A percentile compares a stretch with the other conserved stretches of the same genome.
phyloP scores from a whole-genome alignment of 1,139 yeast species.

The Kodamaea suecica region DNA sequence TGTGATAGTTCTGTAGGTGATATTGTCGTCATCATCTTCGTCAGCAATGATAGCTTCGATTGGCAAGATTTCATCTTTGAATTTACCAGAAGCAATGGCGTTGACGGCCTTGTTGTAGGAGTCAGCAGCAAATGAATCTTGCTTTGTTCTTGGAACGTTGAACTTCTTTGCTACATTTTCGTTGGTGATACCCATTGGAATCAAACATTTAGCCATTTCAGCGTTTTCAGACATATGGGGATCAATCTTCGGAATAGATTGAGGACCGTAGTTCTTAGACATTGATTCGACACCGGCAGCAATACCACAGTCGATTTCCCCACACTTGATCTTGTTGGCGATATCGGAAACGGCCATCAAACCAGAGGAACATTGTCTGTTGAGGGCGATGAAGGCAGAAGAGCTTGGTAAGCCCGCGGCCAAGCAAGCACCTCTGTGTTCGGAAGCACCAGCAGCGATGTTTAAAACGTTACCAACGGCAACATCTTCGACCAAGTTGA shows the following conservation, averaged over 20 bases:
- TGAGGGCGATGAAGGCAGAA: constrained; percentile 75
- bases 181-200: constrained; percentile 92
- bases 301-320: constrained; percentile 87
- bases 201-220: constrained; percentile 61
- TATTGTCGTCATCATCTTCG: constrained; percentile 49
- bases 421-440: constrained; percentile 75
- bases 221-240: constrained; percentile 36
- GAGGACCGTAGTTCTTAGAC: constrained; percentile 80
- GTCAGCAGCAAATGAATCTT: constrained; percentile 82
- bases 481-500: constrained; percentile 70
- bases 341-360: constrained; percentile 85
- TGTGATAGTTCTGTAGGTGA: constrained; percentile 36
- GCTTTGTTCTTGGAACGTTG: constrained; percentile 62
- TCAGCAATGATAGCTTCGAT: constrained; percentile 53
- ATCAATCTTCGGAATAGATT: constrained; percentile 63
- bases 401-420: constrained; percentile 51
- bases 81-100: constrained; percentile 69
- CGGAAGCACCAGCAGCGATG: constrained; percentile 89
- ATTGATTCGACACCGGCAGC: constrained; percentile 94
- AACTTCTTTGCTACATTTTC: constrained; percentile 71
- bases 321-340: constrained; percentile 81
- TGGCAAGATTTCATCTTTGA: constrained; percentile 84
- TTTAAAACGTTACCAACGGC: constrained; percentile 87
- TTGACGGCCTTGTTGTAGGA: constrained; percentile 81
- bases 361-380: constrained; percentile 95